Percentiles rank a stretch among this genome's conserved stretches.
Conservation (phyloP, 2,329 filamentous ascomycete species). For the Apiospora saccharicola region DNA sequence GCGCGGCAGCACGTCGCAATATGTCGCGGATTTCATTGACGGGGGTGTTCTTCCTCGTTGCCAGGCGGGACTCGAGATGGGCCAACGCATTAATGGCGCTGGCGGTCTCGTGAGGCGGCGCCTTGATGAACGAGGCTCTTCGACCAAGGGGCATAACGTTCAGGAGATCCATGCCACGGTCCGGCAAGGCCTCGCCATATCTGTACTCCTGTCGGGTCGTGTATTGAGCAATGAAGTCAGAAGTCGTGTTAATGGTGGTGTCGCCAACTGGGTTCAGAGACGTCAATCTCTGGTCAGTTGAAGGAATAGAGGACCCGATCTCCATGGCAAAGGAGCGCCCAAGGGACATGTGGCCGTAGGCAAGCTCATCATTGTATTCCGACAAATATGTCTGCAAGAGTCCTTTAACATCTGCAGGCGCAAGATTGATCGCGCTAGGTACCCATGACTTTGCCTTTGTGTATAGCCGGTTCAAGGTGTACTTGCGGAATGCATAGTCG, state of each 20-base stretch:
- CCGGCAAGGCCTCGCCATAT: conserved; percentile 78
- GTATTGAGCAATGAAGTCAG: conserved; percentile 96
- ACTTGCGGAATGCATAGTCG: conserved; percentile 82
- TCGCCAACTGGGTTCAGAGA: conserved; percentile 80
- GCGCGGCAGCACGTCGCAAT: conserved; percentile 81
- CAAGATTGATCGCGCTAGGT: conserved; percentile 78
- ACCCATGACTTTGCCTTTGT: conserved; percentile 84
- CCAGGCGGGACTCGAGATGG: conserved; percentile 75
- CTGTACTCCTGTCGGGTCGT: conserved; percentile 96
- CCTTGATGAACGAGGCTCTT: conserved; percentile 59
- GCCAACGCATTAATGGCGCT: conserved; percentile 72
- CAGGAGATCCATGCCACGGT: conserved; percentile 72
- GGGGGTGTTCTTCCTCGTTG: conserved; percentile 72
- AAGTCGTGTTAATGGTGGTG: conserved; percentile 85
- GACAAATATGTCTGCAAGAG: conserved; percentile 95
- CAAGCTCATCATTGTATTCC: conserved; percentile 89
- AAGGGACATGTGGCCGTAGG: conserved; percentile 89
- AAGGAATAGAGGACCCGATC: conserved; percentile 86
- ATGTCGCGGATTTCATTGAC: conserved; percentile 81
- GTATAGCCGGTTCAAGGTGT: conserved; percentile 80
- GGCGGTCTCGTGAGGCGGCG: conserved; percentile 60
- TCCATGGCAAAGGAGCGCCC: conserved; percentile 94
- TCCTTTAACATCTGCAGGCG: conserved; percentile 93
- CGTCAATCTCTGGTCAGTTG: conserved; percentile 83
- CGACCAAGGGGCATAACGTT: conserved; percentile 64